Evolutionary conservation across 169 alveolate genomes (phyloP).

Genomic region (Eimeria praecox): DNA sequence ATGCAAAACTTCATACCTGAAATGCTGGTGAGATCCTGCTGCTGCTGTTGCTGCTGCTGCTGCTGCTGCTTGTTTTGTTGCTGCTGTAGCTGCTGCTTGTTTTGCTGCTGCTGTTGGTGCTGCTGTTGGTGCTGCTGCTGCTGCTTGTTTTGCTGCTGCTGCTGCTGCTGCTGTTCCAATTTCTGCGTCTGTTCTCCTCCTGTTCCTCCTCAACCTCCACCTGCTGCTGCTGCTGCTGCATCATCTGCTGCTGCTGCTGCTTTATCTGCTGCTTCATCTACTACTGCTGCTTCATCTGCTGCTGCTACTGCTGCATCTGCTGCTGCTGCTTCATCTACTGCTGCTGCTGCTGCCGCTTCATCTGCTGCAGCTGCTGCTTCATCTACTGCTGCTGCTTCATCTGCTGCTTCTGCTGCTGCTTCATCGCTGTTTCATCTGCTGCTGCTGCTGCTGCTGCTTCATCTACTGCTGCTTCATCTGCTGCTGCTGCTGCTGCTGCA

Average conservation of each 20-base stretch:
- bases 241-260: background rate
- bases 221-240: conserved; percentile 5
- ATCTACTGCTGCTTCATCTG: background rate
- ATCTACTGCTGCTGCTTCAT: background rate
- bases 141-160: background rate
- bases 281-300: background rate
- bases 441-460: background rate
- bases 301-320: background rate
- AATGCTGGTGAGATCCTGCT: conserved; percentile 80
- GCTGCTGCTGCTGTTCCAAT: background rate
- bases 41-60: conserved; percentile 22
- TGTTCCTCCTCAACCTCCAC: too few relatives aligned
- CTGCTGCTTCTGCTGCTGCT: background rate
- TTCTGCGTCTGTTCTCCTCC: background rate
- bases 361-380: conserved; percentile 7
- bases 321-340: background rate
- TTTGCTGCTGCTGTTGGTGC: conserved; percentile 2
- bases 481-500: conserved; percentile 4
- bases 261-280: background rate
- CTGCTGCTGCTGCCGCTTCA: conserved; percentile 20
- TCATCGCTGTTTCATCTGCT: too few relatives aligned
- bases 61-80: background rate
- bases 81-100: background rate
- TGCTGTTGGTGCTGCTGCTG: background rate
- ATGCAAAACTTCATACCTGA: conserved; percentile 88